These are phyloP conservation scores for Exophiala dermatitidis DNA, from an alignment of 2,329 filamentous ascomycete genomes.

Conservation along the genomic window DNA sequence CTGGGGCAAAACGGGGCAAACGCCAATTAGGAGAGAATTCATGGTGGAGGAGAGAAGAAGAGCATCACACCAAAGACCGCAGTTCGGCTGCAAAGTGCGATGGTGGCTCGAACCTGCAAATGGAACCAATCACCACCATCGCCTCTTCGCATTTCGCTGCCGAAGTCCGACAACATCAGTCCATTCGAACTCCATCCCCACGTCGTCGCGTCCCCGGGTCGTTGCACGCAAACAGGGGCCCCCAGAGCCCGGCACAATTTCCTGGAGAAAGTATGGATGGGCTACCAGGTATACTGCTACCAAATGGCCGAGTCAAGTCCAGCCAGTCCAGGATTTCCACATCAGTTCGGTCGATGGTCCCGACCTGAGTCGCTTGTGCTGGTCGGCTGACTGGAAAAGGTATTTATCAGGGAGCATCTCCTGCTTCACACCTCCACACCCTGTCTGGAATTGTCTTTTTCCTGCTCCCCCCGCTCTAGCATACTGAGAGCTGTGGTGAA, in stretches of 20 bases:
- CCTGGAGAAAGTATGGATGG: too few species aligned
- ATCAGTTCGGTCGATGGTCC: background rate
- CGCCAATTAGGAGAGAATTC: too few species aligned
- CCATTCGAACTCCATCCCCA: background rate
- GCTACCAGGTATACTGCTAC: too few species aligned
- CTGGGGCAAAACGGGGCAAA: too few species aligned
- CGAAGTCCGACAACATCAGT: background rate
- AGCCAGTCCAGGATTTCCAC: background rate
- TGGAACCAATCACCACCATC: too few species aligned
- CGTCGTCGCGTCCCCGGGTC: background rate
- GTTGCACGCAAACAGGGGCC: background rate
- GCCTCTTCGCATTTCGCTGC: background rate
- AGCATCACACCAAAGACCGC: slow-evolving; percentile 22
- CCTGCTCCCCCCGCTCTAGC: background rate
- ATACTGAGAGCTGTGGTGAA: too few species aligned
- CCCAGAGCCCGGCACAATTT: background rate
- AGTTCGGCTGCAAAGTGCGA: slow-evolving; percentile 32
- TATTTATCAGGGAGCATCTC: too few species aligned
- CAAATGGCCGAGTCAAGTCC: too few species aligned
- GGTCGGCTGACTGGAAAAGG: too few species aligned
- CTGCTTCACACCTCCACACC: too few species aligned
- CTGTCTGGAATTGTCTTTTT: background rate
- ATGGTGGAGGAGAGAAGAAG: too few species aligned
- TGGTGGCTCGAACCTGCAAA: background rate
- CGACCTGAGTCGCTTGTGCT: background rate